Conservation (phyloP, 176 grass and related monocot species). For the Calamus simplicifolius region DNA sequence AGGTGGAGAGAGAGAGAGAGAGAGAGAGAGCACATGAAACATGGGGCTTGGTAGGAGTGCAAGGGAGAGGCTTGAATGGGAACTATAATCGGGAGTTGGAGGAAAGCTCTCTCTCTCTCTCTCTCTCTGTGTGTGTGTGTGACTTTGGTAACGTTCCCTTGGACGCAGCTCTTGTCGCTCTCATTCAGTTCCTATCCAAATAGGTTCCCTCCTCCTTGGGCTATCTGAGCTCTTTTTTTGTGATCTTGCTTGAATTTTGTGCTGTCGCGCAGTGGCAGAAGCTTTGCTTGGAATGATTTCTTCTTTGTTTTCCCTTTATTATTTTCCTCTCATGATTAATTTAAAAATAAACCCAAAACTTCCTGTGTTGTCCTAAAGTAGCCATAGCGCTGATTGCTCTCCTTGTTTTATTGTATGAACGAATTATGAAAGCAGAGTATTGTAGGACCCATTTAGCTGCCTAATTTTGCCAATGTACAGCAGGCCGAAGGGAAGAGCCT, state of each 20-base stretch:
- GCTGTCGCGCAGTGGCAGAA: neutral
- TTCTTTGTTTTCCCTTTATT: no score
- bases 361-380: neutral
- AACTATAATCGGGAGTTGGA: slow-evolving; percentile 7
- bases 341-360: no score
- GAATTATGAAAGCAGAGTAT: neutral
- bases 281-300: no score
- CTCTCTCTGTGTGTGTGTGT: neutral
- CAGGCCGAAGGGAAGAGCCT: no score
- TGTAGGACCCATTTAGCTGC: no score
- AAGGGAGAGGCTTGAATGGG: neutral
- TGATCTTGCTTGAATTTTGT: slow-evolving; percentile 32
- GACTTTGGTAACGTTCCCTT: neutral
- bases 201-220: slow-evolving; percentile 2
- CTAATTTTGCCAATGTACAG: no score
- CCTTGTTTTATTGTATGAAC: neutral
- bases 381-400: neutral
- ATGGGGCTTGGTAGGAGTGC: neutral
- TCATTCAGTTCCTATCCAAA: slow-evolving; percentile 13
- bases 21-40: slow-evolving; percentile 6
- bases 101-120: neutral
- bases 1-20: neutral
- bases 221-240: slow-evolving; percentile 15
- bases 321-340: no score
- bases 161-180: slow-evolving; percentile 12